phyloP scores from a whole-genome alignment of 108 stramenopile species.

The Nitzschia sp. region DNA sequence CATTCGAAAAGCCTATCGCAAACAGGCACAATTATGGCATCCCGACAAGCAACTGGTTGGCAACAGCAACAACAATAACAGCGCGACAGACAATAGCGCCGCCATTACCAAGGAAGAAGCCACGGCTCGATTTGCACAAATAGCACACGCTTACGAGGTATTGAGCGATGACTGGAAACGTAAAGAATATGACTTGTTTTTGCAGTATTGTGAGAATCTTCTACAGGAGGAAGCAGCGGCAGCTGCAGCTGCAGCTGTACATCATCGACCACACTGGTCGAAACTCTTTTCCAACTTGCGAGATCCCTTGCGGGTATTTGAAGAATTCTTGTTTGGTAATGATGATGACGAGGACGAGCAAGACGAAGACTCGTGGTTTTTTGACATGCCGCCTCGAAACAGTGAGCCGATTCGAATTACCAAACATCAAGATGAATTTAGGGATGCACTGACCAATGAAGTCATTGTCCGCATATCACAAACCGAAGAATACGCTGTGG shows the following conservation, averaged over 20 bases:
- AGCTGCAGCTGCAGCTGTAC: slow-evolving; percentile 40
- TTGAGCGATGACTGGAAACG: slow-evolving; percentile 48
- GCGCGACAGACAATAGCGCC: slow-evolving; percentile 16
- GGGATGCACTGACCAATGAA: slow-evolving; percentile 30
- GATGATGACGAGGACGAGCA: slow-evolving; percentile 17
- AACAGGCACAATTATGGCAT: slow-evolving; percentile 71
- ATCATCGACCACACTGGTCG: slow-evolving; percentile 17
- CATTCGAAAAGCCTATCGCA: slow-evolving; percentile 77
- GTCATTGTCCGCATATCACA: slow-evolving; percentile 36
- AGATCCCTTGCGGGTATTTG: slow-evolving; percentile 69
- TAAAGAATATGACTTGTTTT: slow-evolving; percentile 61
- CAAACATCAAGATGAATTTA: slow-evolving; percentile 20
- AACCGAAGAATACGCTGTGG: slow-evolving; percentile 48
- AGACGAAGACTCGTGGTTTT: slow-evolving; percentile 19
- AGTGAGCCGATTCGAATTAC: slow-evolving; percentile 6
- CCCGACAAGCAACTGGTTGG: slow-evolving; percentile 64
- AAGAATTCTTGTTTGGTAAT: slow-evolving; percentile 71
- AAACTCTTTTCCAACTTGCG: slow-evolving; percentile 10
- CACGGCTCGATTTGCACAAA: slow-evolving; percentile 66
- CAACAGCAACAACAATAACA: slow-evolving; percentile 1
- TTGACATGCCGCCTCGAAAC: neutral
- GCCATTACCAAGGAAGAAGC: slow-evolving; percentile 52
- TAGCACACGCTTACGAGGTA: slow-evolving; percentile 77
- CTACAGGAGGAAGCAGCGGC: slow-evolving; percentile 43
- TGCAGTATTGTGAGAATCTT: slow-evolving; percentile 44